phyloP scores from a whole-genome alignment of 2,329 filamentous ascomycete genomes.

The Claviceps monticola region DNA sequence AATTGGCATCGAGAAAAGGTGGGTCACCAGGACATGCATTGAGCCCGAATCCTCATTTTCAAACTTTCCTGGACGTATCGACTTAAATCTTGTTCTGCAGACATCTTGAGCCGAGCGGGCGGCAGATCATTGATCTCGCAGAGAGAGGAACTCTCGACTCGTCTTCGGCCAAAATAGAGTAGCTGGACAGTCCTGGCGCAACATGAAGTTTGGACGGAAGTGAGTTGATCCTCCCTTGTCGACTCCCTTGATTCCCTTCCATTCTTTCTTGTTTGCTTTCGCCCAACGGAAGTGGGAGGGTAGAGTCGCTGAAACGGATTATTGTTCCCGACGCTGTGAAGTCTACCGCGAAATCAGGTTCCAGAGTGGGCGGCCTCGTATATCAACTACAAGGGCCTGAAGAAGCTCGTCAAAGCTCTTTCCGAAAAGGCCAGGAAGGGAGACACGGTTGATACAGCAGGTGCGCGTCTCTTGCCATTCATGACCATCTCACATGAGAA shows the following conservation, averaged over 20 bases:
- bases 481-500: conserved; percentile 7
- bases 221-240: conserved; percentile 20
- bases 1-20: background rate
- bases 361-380: conserved; percentile 76
- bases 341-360: conserved; percentile 68
- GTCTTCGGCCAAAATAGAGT: background rate
- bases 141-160: background rate
- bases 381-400: conserved; percentile 83
- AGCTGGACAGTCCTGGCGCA: background rate
- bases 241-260: background rate
- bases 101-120: background rate
- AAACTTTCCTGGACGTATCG: background rate
- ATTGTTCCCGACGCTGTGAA: conserved; percentile 15
- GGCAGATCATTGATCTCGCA: background rate
- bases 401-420: conserved; percentile 85
- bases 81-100: background rate
- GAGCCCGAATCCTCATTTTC: background rate
- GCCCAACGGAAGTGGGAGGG: background rate
- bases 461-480: conserved; percentile 40
- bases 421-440: conserved; percentile 51
- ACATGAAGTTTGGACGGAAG: conserved; percentile 52
- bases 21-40: background rate
- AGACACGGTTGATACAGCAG: conserved; percentile 74
- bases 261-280: background rate
- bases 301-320: conserved; percentile 8